Conservation (phyloP, 768 basidiomycete species). For the Termitomyces sp. region DNA sequence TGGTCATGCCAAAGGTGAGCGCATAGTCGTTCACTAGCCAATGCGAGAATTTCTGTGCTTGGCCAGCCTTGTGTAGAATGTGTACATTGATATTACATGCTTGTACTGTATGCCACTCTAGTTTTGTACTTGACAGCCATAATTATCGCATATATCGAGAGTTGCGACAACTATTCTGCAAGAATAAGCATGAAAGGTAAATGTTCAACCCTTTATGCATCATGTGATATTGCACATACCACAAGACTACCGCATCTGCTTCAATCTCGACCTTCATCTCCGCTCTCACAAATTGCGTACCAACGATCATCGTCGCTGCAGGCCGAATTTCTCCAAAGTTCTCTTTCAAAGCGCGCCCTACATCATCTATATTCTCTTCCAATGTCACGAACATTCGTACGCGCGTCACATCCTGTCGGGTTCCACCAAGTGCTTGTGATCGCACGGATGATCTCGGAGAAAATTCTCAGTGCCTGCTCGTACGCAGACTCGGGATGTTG, state of each 20-base stretch:
- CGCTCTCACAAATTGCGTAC: constrained; percentile 35
- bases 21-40: constrained; percentile 21
- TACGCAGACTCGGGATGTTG: constrained; percentile 39
- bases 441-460: constrained; percentile 37
- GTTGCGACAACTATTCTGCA: background rate
- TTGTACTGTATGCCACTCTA: constrained; percentile 8
- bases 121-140: background rate
- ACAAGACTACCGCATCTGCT: constrained; percentile 39
- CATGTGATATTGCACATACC: background rate
- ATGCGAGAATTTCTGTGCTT: background rate
- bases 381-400: constrained; percentile 44
- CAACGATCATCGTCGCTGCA: constrained; percentile 50
- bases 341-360: constrained; percentile 36
- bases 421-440: constrained; percentile 38
- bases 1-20: constrained; percentile 19
- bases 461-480: constrained; percentile 36
- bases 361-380: constrained; percentile 31
- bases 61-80: background rate
- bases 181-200: background rate
- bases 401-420: constrained; percentile 36
- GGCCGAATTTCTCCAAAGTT: constrained; percentile 34
- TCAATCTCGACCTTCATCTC: constrained; percentile 54
- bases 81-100: background rate
- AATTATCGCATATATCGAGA: background rate
- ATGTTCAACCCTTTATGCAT: too few species aligned